A percentile compares a stretch with the other conserved stretches of the same genome.
phyloP scores from a whole-genome alignment of 1,284 basidiomycete species.

The Apiotrichum siamense region DNA sequence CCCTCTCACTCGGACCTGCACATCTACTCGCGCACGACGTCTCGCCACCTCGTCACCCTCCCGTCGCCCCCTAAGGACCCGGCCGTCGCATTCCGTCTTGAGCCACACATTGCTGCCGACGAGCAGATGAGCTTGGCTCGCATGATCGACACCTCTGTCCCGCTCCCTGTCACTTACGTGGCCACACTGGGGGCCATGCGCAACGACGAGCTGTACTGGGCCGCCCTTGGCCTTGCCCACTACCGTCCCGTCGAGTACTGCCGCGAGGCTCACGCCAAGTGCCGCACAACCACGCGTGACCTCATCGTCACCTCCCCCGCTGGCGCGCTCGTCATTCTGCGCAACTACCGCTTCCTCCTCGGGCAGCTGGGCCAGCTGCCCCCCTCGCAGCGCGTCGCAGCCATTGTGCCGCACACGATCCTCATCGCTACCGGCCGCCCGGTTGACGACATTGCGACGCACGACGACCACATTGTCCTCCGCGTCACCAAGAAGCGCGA shows the following conservation, averaged over 20 bases:
- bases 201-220: not conserved
- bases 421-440: not conserved
- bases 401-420: not conserved
- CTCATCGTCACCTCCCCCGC: conserved; percentile 19
- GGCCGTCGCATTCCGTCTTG: not conserved
- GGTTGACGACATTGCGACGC: not conserved
- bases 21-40: conserved; percentile 25
- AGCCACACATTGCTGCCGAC: not conserved
- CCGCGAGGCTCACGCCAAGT: not conserved
- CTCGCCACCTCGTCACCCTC: conserved; percentile 13
- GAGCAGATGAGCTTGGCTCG: no score
- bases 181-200: not conserved
- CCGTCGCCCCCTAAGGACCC: conserved; percentile 1
- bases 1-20: conserved; percentile 18
- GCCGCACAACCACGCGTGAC: conserved; percentile 26
- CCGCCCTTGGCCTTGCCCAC: not conserved
- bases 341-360: conserved; percentile 25
- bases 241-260: conserved; percentile 3
- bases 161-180: not conserved
- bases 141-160: not conserved
- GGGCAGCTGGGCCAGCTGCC: not conserved
- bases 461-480: not conserved
- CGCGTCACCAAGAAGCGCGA: not conserved
- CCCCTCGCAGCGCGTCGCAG: not conserved
- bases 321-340: conserved; percentile 21